Conservation (phyloP, 306 rosid species). For the Phaseolus lunatus region DNA sequence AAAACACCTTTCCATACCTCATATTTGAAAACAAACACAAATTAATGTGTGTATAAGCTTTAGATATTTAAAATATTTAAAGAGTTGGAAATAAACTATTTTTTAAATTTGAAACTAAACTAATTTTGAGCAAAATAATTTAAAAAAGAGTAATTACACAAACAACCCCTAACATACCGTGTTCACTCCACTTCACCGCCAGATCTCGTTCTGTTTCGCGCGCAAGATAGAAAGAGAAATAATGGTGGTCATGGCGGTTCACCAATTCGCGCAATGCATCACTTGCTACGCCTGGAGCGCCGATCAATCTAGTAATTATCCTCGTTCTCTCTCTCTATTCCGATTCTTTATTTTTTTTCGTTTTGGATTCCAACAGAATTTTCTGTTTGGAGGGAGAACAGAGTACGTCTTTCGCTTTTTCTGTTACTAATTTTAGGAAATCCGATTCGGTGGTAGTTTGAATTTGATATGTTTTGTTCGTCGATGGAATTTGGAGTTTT, state of each 20-base stretch:
- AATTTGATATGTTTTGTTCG: not conserved
- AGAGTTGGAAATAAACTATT: too few relatives aligned
- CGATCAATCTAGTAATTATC: constrained; percentile 72
- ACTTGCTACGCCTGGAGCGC: constrained; percentile 97
- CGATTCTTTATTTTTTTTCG: not conserved
- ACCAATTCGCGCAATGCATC: constrained; percentile 81
- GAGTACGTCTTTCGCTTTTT: not conserved
- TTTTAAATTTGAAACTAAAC: too few relatives aligned
- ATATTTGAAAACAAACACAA: too few relatives aligned
- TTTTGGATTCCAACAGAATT: constrained; percentile 30
- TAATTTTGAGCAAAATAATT: too few relatives aligned
- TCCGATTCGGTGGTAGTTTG: constrained; percentile 11
- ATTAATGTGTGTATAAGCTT: too few relatives aligned
- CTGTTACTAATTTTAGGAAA: not conserved
- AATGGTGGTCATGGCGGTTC: constrained; percentile 81
- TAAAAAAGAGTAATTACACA: too few relatives aligned
- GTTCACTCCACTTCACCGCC: not conserved
- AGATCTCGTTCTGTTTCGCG: constrained; percentile 42
- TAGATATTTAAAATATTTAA: too few relatives aligned
- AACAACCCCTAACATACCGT: not conserved
- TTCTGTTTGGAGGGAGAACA: not conserved
- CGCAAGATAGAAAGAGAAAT: not conserved
- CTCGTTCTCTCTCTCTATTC: not conserved
- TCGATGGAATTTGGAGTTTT: constrained; percentile 2
- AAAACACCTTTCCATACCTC: too few relatives aligned